Conservation (phyloP, 495 filamentous ascomycete genomes). For the Neurospora sp. region DNA sequence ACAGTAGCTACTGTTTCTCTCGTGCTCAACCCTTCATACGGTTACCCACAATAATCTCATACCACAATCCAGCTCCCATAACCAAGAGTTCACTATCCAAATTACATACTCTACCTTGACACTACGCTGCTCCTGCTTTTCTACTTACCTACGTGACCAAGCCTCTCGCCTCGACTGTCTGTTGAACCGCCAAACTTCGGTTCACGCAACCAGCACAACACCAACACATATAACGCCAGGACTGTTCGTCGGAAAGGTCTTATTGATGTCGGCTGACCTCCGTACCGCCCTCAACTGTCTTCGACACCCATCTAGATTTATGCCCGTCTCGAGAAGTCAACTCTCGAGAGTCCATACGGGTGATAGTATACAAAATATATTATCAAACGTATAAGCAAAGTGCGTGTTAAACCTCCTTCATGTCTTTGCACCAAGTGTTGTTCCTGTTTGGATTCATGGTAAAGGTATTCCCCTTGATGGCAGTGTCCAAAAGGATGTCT, state of each 20-base stretch:
- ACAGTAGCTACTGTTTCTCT: not conserved
- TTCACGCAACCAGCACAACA: not conserved
- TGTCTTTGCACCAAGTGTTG: not conserved
- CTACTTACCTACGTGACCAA: not conserved
- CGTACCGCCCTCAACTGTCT: slow-evolving; percentile 58
- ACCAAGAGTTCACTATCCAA: not conserved
- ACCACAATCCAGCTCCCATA: not conserved
- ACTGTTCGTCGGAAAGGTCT: slow-evolving; percentile 21
- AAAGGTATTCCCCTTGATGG: not conserved
- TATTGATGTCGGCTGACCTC: slow-evolving; percentile 72
- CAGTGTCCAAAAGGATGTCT: not conserved
- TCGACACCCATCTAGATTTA: slow-evolving; percentile 59
- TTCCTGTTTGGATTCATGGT: not conserved
- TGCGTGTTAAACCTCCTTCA: slow-evolving; percentile 12
- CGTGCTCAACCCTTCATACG: not conserved
- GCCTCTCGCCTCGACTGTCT: not conserved
- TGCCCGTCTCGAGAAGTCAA: slow-evolving; percentile 62
- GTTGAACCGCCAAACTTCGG: not conserved
- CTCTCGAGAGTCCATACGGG: slow-evolving; percentile 63
- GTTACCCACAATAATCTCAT: not conserved
- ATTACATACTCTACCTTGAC: not conserved
- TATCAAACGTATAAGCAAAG: slow-evolving; percentile 25
- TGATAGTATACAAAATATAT: slow-evolving; percentile 48
- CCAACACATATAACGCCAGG: slow-evolving; percentile 6
- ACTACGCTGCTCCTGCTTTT: not conserved